Base-by-base conservation (phyloP, 371 early-diverging fungal genomes). In the Parasitella parasitica region DNA sequence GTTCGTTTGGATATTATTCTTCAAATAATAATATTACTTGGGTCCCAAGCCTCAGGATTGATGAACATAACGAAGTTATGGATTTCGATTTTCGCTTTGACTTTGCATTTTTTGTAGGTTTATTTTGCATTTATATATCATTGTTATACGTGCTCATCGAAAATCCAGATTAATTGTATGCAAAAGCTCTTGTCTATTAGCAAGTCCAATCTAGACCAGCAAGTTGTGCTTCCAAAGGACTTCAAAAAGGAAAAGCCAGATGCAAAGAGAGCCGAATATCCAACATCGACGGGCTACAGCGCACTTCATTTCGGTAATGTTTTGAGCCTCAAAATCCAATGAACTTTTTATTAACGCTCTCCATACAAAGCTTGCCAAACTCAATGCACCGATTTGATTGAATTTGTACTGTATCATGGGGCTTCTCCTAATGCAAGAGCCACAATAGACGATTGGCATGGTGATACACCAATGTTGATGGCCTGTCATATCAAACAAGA, bases 251-350 rank as follows among this genome's bases (percentile, higher is more conserved):
- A 61, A 0, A 67, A 74, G 20, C 74, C 72, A 8, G 70, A 75
- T 6, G 64, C 71, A 8, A 71, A 67, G 22, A 43, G 18, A 11
- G n/a, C 57, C 8, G 66, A 72, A 0, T 78, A 78, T 50, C 80
- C 83, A 8, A 8, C n/a, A n/a, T 38, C 58, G 6, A 81, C 81
- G 13, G 87, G 85, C 4, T 73, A 69, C 46, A 66, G 69, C 18
- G 70, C 71, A 12, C 63, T 85, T 38, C 83, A 85, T 61, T 64
- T 76, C 35, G 84, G 77, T 80, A 77, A 58, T n/a, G n/a, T n/a
- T n/a, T n/a, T n/a, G n/a, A n/a, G n/a, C n/a, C n/a, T n/a, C n/a
- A n/a, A n/a, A n/a, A n/a, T n/a, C n/a, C n/a, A n/a, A n/a, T 9
- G 27, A 16, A 49, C 46, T 24, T 26, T 32, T 49, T 15, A 56